Conservation (phyloP, 306 rosid genomes). For the Fragaria iinumae region DNA sequence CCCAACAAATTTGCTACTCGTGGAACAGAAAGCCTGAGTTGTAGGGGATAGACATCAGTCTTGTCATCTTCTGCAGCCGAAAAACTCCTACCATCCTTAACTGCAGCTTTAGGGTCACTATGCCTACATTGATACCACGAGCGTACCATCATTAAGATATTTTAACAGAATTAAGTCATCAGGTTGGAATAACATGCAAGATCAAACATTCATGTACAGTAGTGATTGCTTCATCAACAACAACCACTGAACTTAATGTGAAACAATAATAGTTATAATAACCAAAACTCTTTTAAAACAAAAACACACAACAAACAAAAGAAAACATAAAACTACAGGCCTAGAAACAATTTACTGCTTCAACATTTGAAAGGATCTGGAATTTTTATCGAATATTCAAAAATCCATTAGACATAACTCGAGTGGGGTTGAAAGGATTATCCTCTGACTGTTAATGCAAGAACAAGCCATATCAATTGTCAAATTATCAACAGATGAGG, state of each 20-base stretch:
- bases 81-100: conserved; percentile 64
- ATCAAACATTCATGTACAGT: not conserved
- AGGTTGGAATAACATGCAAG: conserved; percentile 2
- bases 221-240: not conserved
- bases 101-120: conserved; percentile 62
- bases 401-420: not conserved
- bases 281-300: not conserved
- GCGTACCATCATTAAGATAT: conserved; percentile 25
- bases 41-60: conserved; percentile 88
- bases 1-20: conserved; percentile 73
- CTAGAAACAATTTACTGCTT: not conserved
- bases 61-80: conserved; percentile 75
- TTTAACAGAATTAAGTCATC: conserved; percentile 4
- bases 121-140: conserved; percentile 59
- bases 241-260: not conserved
- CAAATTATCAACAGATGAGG: conserved; percentile 13
- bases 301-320: not conserved
- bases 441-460: not conserved
- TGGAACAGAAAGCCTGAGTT: conserved; percentile 77
- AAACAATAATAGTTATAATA: not conserved
- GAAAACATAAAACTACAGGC: not conserved
- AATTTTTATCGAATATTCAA: not conserved
- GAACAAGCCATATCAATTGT: not conserved
- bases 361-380: not conserved
- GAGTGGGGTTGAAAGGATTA: not conserved